Base-by-base conservation (phyloP, 805 yeast genomes). In the Nakazawaea holstii region DNA sequence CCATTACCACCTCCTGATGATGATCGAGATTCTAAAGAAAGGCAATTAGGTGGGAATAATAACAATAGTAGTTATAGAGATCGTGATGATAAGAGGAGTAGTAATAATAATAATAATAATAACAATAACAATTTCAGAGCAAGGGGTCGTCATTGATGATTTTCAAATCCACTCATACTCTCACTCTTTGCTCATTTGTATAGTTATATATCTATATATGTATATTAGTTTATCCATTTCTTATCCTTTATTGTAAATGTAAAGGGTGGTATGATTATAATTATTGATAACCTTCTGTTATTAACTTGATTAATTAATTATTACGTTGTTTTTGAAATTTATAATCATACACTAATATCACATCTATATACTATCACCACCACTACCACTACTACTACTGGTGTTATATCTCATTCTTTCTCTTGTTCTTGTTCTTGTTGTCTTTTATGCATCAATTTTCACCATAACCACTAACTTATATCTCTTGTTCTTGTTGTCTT, bases 1-100 rank as follows among this genome's bases (percentile, higher is more conserved):
- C 48, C 49, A 17, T 27, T 43, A 28, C 41, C 47, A 17, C 47
- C 37, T 10, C 41, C 41, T 27, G 36, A 28, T 4, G 36, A 36
- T 36, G 31, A 45, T 15, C 33, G 40, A 26, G 43, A 45, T 14
- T 20, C 27, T 9, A 46, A 29, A 24, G 49, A 41, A 31, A 39
- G 29, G 29, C 14, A 27, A 7, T 17, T 44, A 14, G 47, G 47
- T 36, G 11, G 24, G 3, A 8, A 14, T 26, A 13, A 13, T 13
- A 14, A 28, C 9, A 14, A 8, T 20, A 45, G 24, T 17, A 45
- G 20, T 35, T 36, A 46, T 24, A 46, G 45, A 33, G 41, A 30
- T 11, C 28, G 45, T 26, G 35, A 40, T 35, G 39, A 33, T 27
- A 36, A 26, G 10, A 40, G 15, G 36, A n/a, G 14, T 3, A n/a